Evolutionary conservation across 2,329 filamentous ascomycete genomes (phyloP).

Genomic region (Apiospora saccharicola): DNA sequence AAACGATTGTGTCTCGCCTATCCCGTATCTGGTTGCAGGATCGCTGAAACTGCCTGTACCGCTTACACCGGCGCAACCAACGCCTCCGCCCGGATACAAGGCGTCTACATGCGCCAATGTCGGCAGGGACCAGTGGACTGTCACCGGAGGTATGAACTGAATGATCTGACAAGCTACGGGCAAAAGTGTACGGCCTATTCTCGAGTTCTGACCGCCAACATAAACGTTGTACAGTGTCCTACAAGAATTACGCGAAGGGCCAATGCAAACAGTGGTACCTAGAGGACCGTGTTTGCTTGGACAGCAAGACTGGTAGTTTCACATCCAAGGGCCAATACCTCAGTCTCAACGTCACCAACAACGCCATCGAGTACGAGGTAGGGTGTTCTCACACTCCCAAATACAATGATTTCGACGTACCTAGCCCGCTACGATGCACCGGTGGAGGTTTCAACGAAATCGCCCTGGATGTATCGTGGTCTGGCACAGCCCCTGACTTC

Average conservation of each 20-base stretch:
- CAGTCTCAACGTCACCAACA: conserved; percentile 5
- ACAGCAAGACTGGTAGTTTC: neutral
- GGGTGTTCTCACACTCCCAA: neutral
- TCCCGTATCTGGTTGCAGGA: neutral
- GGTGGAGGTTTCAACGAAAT: neutral
- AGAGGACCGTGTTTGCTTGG: neutral
- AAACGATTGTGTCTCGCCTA: neutral
- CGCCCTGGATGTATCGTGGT: neutral
- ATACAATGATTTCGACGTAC: neutral
- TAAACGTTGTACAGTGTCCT: neutral
- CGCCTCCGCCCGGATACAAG: conserved; percentile 1
- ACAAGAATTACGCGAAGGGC: neutral
- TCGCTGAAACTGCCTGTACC: neutral
- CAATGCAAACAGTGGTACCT: conserved; percentile 7
- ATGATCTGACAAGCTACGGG: neutral
- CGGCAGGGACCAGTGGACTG: neutral
- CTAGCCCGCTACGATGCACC: neutral
- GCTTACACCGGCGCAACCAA: conserved; percentile 6
- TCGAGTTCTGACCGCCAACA: neutral
- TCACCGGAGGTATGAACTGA: neutral
- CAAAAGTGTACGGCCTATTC: neutral
- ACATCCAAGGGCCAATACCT: conserved; percentile 12
- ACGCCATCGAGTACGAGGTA: conserved; percentile 8
- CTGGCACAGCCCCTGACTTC: conserved; percentile 12
- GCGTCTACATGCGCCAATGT: neutral